Conservation (phyloP, 345 rosid species). For the Citrus maxima region DNA sequence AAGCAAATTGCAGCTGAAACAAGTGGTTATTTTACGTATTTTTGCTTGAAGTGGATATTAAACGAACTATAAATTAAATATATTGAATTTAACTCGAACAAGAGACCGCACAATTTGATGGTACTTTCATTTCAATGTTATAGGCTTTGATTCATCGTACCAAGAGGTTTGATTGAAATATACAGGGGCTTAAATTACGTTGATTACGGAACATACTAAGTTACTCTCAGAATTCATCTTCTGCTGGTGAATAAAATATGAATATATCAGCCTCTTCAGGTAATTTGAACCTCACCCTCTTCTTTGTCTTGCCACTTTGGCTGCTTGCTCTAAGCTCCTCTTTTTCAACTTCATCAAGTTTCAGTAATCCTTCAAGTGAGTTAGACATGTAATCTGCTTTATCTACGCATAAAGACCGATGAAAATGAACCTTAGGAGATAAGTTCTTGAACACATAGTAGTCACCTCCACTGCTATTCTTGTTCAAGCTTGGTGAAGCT, state of each 20-base stretch:
- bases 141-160: neutral
- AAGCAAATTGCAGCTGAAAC: neutral
- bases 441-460: slow-evolving; percentile 14
- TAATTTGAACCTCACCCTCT: slow-evolving; percentile 42
- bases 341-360: slow-evolving; percentile 6
- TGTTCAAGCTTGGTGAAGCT: slow-evolving; percentile 19
- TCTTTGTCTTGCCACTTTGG: slow-evolving; percentile 27
- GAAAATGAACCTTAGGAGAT: slow-evolving; percentile 30
- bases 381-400: neutral
- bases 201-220: neutral
- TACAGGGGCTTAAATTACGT: neutral
- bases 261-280: slow-evolving; percentile 41
- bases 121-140: neutral
- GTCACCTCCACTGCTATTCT: slow-evolving; percentile 18
- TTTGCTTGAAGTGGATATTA: neutral
- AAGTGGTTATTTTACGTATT: too few species aligned
- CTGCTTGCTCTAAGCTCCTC: neutral
- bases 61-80: neutral
- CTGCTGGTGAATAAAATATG: slow-evolving; percentile 16
- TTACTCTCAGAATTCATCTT: neutral
- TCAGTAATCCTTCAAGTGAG: slow-evolving; percentile 13
- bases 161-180: neutral
- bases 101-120: neutral
- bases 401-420: slow-evolving; percentile 19
- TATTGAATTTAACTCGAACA: too few species aligned